These are phyloP conservation scores for Phylloporus sp. DNA, from an alignment of 1,284 basidiomycete species.

Conservation along the genomic window DNA sequence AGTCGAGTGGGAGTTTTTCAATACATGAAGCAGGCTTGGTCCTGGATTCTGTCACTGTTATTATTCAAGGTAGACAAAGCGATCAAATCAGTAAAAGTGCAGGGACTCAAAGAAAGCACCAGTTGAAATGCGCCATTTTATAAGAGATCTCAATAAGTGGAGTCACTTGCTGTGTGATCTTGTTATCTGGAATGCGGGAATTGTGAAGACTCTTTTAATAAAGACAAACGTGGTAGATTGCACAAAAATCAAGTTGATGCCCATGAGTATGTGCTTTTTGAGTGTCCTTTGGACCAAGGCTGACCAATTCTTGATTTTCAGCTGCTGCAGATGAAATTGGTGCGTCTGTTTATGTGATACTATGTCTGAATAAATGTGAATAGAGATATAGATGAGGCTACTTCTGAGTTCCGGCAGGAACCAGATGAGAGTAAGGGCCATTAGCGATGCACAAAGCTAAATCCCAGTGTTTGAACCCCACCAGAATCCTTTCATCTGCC, in stretches of 20 bases:
- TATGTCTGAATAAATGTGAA: not conserved
- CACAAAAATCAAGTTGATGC: not conserved
- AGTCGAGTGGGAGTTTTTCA: constrained; percentile 1
- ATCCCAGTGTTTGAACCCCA: constrained; percentile 26
- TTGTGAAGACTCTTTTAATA: not conserved
- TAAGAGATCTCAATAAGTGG: not conserved
- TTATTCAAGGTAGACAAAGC: not conserved
- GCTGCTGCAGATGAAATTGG: not conserved
- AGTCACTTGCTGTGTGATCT: not conserved
- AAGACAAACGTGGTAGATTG: not conserved
- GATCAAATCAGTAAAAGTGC: not conserved
- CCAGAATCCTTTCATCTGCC: constrained; percentile 36
- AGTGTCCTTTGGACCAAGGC: not conserved
- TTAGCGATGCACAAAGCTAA: constrained; percentile 26
- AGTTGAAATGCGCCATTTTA: not conserved
- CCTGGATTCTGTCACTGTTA: not conserved
- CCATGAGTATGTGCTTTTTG: not conserved
- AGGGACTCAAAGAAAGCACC: too few relatives aligned
- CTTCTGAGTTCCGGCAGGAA: not conserved
- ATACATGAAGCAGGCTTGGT: not conserved
- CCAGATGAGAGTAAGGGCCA: not conserved
- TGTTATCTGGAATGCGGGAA: not conserved
- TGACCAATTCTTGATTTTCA: not conserved
- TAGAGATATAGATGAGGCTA: not conserved
- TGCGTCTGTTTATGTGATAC: not conserved